phyloP scores from a whole-genome alignment of 805 yeast genomes.

The Candida glaebosa region DNA sequence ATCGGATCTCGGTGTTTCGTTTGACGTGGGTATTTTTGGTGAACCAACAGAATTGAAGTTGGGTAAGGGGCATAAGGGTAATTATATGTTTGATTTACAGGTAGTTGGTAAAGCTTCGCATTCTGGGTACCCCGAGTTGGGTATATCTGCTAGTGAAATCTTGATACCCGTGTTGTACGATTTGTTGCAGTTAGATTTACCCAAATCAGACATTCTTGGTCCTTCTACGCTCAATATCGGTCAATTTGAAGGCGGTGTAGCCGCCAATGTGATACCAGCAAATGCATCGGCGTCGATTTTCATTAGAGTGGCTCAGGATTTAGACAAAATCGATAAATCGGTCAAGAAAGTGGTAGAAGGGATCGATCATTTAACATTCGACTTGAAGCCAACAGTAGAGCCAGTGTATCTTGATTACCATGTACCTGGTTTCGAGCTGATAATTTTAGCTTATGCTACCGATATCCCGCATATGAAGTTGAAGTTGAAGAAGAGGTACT shows the following conservation, averaged over 20 bases:
- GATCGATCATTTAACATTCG: constrained; percentile 20
- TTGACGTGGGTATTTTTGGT: constrained; percentile 67
- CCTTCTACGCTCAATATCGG: constrained; percentile 64
- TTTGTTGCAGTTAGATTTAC: constrained; percentile 43
- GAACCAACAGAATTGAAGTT: constrained; percentile 72
- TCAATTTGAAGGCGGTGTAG: constrained; percentile 55
- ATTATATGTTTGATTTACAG: constrained; percentile 36
- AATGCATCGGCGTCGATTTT: constrained; percentile 46
- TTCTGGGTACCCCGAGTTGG: constrained; percentile 69
- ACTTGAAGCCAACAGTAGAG: constrained; percentile 17
- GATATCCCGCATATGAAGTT: constrained; percentile 28
- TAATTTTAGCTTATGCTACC: constrained; percentile 49
- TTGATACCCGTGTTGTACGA: constrained; percentile 49
- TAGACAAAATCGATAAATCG: constrained; percentile 31
- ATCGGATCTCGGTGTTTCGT: constrained; percentile 37
- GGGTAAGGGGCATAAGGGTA: constrained; percentile 70
- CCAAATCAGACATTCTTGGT: constrained; percentile 53
- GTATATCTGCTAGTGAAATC: constrained; percentile 58
- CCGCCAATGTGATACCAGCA: constrained; percentile 64
- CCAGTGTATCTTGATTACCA: constrained; percentile 53
- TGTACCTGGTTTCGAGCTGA: constrained; percentile 62
- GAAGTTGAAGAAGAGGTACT: constrained; percentile 35
- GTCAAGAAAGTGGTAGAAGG: constrained; percentile 33
- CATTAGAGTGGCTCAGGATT: constrained; percentile 52
- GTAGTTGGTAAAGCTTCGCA: constrained; percentile 61